Base-by-base conservation (phyloP, 192 early-diverging fungal genomes). In the Backusella psychrophila region DNA sequence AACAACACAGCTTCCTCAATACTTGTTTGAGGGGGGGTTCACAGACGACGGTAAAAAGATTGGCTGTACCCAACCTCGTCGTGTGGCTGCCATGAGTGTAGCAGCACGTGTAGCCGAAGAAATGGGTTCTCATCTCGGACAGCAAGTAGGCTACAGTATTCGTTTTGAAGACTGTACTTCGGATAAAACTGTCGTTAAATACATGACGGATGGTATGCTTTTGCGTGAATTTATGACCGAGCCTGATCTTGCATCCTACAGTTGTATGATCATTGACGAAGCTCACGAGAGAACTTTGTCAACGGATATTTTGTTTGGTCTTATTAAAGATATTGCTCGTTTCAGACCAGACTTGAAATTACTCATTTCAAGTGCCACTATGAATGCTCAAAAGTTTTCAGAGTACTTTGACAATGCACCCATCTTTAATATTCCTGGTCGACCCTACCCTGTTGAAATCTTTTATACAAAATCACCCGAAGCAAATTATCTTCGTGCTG, bases 191-290 rank as follows among this genome's bases (percentile, higher is more conserved):
- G 82, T 93, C 21, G 86, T 99, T 68, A 98, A 98, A 80, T 98
- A 98, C 75, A 98, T 99, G 98, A 99, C 98, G 0, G 98, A 98
- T 81, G 98, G 98, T 69, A 95, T 98, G 94, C 85, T 99, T 26
- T 89, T 99, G 23, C 89, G 98, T 65, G 98, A 99, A 83, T 99
- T 98, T 75, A 89, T 99, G 88, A 96, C 95, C 6, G 97, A 98
- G 78, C 97, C 98, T 0, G 95, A 98, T 78, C 85, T 99, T 66
- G 91, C 87, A 21, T 88, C 89, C 19, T 99, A 99, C 81, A 93
- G 89, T 41, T 94, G 94, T 71, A 83, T 99, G 72, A 99, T 99
- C 80, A 98, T 99, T 72, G 98, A 99, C 81, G 98, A 99, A 80
- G 97, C 96, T 56, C 98, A 99, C 85, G 98, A 99, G 79, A 90